Conservation (phyloP, 2,329 filamentous ascomycete species). For the Colletotrichum abscissum region DNA sequence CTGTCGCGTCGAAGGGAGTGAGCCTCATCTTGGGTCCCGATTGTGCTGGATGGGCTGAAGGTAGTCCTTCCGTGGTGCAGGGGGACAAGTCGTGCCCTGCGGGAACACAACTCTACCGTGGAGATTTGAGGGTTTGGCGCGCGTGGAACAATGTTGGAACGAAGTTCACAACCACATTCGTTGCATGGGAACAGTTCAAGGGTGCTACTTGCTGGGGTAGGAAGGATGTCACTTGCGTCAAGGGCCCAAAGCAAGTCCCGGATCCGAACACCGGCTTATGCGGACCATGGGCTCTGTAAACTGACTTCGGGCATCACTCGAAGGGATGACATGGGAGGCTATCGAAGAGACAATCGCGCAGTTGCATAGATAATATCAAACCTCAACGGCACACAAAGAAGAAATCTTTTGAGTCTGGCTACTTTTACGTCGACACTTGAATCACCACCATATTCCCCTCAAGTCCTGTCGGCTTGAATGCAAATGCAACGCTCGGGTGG, state of each 20-base stretch:
- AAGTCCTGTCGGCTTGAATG: too few relatives aligned
- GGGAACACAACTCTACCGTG: slow-evolving; percentile 5
- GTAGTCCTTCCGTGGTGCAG: neutral
- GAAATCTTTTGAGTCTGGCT: too few relatives aligned
- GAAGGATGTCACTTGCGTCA: slow-evolving; percentile 7
- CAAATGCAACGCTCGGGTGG: too few relatives aligned
- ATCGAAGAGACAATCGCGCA: too few relatives aligned
- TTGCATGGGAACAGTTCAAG: slow-evolving; percentile 24
- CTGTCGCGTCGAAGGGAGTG: neutral
- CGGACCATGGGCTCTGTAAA: neutral
- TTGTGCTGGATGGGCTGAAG: slow-evolving; percentile 7
- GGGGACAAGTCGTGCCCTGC: neutral
- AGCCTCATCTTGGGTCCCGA: slow-evolving; percentile 8
- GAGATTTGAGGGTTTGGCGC: neutral
- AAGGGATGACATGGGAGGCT: too few relatives aligned
- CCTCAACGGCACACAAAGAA: too few relatives aligned
- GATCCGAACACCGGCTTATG: neutral
- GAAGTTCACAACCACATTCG: neutral
- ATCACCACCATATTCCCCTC: too few relatives aligned
- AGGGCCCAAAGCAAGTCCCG: neutral
- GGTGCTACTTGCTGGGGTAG: slow-evolving; percentile 3
- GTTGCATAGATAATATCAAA: too few relatives aligned
- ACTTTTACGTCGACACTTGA: too few relatives aligned
- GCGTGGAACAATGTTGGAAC: slow-evolving; percentile 9
- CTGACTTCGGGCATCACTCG: too few relatives aligned